These are phyloP conservation scores for Globisporangium recalcitrans DNA, from an alignment of 352 stramenopile genomes.

Conservation along the genomic window DNA sequence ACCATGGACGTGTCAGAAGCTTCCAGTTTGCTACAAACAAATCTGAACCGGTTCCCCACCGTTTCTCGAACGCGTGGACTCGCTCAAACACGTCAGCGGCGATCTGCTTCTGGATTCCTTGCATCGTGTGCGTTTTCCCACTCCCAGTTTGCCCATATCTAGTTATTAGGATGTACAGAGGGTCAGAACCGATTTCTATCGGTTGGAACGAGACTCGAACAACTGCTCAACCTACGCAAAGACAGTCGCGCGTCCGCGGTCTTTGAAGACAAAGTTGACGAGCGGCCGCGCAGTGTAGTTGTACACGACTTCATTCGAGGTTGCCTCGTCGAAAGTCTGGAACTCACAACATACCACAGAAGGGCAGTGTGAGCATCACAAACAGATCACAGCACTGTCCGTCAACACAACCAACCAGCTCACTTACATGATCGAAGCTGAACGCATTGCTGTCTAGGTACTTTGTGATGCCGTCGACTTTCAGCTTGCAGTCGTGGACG, in stretches of 20 bases:
- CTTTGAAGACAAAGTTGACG: slow-evolving; percentile 92
- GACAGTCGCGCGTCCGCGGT: slow-evolving; percentile 91
- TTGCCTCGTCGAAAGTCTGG: slow-evolving; percentile 93
- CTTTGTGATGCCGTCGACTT: slow-evolving; percentile 98
- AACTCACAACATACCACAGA: slow-evolving; percentile 24
- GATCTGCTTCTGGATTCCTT: slow-evolving; percentile 78
- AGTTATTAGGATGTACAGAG: background rate
- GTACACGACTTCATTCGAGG: slow-evolving; percentile 93
- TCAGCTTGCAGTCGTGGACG: slow-evolving; percentile 97
- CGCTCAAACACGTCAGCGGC: slow-evolving; percentile 71
- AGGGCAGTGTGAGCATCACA: background rate
- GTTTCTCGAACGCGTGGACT: slow-evolving; percentile 46
- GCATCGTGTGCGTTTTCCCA: slow-evolving; percentile 94
- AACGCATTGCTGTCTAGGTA: slow-evolving; percentile 97
- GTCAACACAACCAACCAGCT: background rate
- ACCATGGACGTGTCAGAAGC: background rate
- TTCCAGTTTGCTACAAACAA: no score
- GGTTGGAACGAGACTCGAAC: background rate
- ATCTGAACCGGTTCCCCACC: no score
- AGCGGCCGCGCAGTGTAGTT: slow-evolving; percentile 87
- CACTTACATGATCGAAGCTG: slow-evolving; percentile 70
- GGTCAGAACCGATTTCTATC: background rate
- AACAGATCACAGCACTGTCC: background rate
- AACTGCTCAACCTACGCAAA: slow-evolving; percentile 94
- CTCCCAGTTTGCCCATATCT: slow-evolving; percentile 91